A percentile compares a stretch with the other conserved stretches of the same genome.
Evolutionary conservation across 257 asterid species (phyloP).

Genomic region (Petunia secreta): DNA sequence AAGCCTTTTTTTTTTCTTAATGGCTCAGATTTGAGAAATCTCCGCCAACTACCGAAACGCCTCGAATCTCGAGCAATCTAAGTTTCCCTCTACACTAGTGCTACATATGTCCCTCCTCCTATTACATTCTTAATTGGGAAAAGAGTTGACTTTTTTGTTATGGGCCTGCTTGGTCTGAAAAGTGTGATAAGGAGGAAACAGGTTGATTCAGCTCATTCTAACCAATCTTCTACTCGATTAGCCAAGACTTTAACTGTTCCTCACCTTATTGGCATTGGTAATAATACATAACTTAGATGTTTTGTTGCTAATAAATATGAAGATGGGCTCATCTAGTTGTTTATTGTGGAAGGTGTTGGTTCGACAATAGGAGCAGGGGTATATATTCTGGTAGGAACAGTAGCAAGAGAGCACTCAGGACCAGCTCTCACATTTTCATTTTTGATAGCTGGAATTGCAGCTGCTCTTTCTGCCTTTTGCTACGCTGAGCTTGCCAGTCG

Average conservation of each 20-base stretch:
- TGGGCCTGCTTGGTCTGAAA: conserved; percentile 37
- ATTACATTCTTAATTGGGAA: conserved; percentile 28
- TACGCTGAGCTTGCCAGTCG: conserved; percentile 96
- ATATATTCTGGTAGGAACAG: conserved; percentile 94
- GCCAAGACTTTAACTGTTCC: conserved; percentile 76
- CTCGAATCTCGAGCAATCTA: too few species aligned
- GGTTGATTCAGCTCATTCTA: conserved; percentile 65
- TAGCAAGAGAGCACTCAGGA: conserved; percentile 95
- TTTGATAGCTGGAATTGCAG: conserved; percentile 92
- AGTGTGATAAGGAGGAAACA: conserved; percentile 82
- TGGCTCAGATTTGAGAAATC: too few species aligned
- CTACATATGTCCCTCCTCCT: too few species aligned
- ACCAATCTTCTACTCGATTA: conserved; percentile 45
- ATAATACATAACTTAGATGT: too few species aligned
- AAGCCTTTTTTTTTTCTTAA: too few species aligned
- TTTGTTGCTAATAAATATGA: neutral
- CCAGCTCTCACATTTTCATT: conserved; percentile 90
- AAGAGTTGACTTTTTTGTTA: neutral
- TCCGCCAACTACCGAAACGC: too few species aligned
- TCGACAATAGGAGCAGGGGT: conserved; percentile 97
- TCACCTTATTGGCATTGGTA: conserved; percentile 86
- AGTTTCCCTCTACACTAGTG: too few species aligned
- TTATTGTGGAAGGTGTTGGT: conserved; percentile 71
- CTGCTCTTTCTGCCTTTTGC: conserved; percentile 96
- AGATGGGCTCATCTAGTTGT: neutral